Conservation (phyloP, 108 stramenopile genomes). For the Stephanodiscus minutulus region DNA sequence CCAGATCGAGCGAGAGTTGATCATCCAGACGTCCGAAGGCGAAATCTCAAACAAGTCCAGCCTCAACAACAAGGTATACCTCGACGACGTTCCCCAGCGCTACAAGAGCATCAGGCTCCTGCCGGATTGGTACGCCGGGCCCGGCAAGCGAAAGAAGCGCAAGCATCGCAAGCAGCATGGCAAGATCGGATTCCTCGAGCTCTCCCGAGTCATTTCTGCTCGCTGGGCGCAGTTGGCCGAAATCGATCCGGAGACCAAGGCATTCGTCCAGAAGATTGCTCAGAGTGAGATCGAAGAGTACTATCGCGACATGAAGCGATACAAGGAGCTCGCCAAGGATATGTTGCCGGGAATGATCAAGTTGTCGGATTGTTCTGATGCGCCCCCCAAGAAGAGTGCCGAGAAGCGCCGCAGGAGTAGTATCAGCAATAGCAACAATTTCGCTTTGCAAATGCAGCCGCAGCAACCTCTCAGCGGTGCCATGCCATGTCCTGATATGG, state of each 20-base stretch:
- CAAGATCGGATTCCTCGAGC: constrained; percentile 79
- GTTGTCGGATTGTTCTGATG: background rate
- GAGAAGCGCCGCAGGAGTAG: background rate
- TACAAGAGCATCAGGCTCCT: constrained; percentile 38
- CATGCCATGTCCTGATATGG: constrained; percentile 1
- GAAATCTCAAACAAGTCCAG: constrained; percentile 21
- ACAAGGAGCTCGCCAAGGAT: constrained; percentile 41
- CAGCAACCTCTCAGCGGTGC: background rate
- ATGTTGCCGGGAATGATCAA: background rate
- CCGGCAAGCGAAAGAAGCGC: constrained; percentile 43
- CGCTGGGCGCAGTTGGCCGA: constrained; percentile 58
- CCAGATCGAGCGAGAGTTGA: constrained; percentile 48
- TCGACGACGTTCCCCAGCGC: constrained; percentile 32
- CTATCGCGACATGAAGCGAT: constrained; percentile 38
- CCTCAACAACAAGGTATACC: constrained; percentile 12
- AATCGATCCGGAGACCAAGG: constrained; percentile 42
- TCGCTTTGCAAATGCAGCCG: background rate
- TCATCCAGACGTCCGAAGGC: constrained; percentile 38
- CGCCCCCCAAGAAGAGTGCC: constrained; percentile 17
- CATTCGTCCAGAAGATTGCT: constrained; percentile 33
- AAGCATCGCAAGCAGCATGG: constrained; percentile 80
- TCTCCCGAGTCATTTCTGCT: constrained; percentile 63
- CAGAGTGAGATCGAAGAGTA: constrained; percentile 39
- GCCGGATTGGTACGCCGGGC: constrained; percentile 47
- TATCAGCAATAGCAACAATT: background rate